Evolutionary conservation across 208 protist genomes (phyloP), one percentile per base, ranked within the genome.

Genomic region (Herpetomonas samuelpessoai): DNA sequence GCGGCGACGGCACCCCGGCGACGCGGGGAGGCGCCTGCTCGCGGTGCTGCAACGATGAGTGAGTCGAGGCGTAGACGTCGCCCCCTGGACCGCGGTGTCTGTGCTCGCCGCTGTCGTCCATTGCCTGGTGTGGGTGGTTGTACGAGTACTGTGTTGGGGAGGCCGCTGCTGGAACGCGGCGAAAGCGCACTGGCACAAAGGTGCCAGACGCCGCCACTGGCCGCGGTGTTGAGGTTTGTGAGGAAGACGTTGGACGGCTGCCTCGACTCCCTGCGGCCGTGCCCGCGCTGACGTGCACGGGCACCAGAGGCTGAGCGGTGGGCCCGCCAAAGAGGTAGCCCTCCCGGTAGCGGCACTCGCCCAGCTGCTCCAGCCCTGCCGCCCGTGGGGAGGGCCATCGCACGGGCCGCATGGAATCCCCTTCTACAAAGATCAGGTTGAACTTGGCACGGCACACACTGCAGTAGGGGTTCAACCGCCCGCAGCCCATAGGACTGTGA

Each of bases 401-500:
- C 27, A 91, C 29, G 18, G 84, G 80, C 19, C 50, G 72, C 76
- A 87, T 79, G 19, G 59, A 19, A 19, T 41, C 31, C 44, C 75
- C 75, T 49, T 90, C 84, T 2, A 95, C 88, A 19, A 87, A 63
- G 48, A 95, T 70, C 9, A 88, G 47, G 62, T 86, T 83, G 74
- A 86, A 95, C 59, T 70, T 68, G 27, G 47, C 63, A n/a, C 79
- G 77, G 69, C 88, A 95, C 2, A 69, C 69, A 38, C 51, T 51
- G 61, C 88, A 95, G 81, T 95, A 95, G 16, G 88, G 88, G 61
- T 95, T 95, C 46, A 95, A 69, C 22, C 88, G 73, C 1, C 62
- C 64, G 50, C 77, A 88, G 18, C 84, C 78, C 24, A 95, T 68
- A 25, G 84, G 79, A 48, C 72, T 80, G 25, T 56, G 47, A 9